Conservation (phyloP, 2,329 filamentous ascomycete species). For the Achaetomium macrosporum region DNA sequence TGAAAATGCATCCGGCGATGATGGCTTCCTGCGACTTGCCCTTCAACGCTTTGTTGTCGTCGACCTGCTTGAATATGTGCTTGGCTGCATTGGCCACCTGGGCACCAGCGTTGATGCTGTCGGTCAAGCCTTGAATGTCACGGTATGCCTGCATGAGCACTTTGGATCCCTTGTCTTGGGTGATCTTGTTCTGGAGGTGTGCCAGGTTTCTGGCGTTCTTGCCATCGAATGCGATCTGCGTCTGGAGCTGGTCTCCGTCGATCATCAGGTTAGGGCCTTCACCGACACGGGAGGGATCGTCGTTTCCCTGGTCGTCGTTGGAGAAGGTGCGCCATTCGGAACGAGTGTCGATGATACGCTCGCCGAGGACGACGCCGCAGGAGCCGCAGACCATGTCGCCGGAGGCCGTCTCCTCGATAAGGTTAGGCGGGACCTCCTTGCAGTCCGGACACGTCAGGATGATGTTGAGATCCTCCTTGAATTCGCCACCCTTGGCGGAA, state of each 20-base stretch:
- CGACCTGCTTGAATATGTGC: constrained; percentile 89
- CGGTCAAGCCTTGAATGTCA: constrained; percentile 82
- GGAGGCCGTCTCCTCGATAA: constrained; percentile 87
- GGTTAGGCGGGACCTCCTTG: constrained; percentile 82
- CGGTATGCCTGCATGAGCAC: constrained; percentile 74
- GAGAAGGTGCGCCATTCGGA: constrained; percentile 99
- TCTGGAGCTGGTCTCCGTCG: constrained; percentile 84
- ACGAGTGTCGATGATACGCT: constrained; percentile 88
- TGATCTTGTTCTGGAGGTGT: constrained; percentile 64
- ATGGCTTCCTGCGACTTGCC: constrained; percentile 91
- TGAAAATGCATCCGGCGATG: constrained; percentile 95
- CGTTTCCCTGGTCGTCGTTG: constrained; percentile 93
- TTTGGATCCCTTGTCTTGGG: constrained; percentile 30
- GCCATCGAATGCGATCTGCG: constrained; percentile 76
- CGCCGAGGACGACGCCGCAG: constrained; percentile 84
- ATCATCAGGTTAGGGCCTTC: constrained; percentile 86
- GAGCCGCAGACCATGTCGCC: constrained; percentile 90
- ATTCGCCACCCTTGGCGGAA: constrained; percentile 34
- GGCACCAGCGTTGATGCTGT: constrained; percentile 74
- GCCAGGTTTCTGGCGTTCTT: constrained; percentile 67
- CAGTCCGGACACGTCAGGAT: constrained; percentile 86
- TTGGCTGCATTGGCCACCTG: constrained; percentile 85
- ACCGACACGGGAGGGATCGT: constrained; percentile 96
- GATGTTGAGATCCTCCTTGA: constrained; percentile 75
- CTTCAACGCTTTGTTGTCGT: constrained; percentile 90